A percentile compares a stretch with the other conserved stretches of the same genome.
Evolutionary conservation across 495 filamentous ascomycete genomes (phyloP).

Genomic region (Mycothermus thermophilus): DNA sequence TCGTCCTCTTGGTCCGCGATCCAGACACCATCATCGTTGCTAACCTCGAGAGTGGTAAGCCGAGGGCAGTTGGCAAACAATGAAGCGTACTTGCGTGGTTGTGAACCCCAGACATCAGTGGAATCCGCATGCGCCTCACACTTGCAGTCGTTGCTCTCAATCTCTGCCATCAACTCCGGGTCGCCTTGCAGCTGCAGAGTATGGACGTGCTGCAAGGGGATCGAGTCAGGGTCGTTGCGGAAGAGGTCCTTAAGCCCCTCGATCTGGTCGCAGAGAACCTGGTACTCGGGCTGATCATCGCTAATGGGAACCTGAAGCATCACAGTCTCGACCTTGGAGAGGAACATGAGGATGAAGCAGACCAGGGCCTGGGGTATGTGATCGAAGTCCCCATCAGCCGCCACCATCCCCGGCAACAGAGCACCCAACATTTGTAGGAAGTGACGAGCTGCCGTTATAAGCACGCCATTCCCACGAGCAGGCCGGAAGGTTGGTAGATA

Average conservation of each 20-base stretch:
- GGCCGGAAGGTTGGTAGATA: conserved; percentile 4
- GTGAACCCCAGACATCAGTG: conserved; percentile 14
- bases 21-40: conserved; percentile 18
- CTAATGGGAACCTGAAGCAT: conserved; percentile 19
- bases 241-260: conserved; percentile 4
- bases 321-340: conserved; percentile 14
- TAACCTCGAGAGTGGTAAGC: conserved; percentile 18
- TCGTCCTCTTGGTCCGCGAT: conserved; percentile 1
- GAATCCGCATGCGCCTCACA: too few species aligned
- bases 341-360: conserved; percentile 10
- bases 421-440: neutral
- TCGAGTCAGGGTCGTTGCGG: neutral
- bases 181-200: conserved; percentile 8
- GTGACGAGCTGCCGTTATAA: conserved; percentile 1
- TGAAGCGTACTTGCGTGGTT: conserved; percentile 8
- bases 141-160: conserved; percentile 13
- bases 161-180: conserved; percentile 13
- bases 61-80: conserved; percentile 11
- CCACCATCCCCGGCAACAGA: neutral
- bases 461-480: neutral
- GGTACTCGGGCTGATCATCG: conserved; percentile 14
- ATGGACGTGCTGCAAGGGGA: conserved; percentile 6
- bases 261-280: conserved; percentile 3
- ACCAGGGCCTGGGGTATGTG: conserved; percentile 13
- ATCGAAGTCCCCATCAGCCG: conserved; percentile 5